Conservation (phyloP, 495 filamentous ascomycete species). For the Hypoxylon perforatum region DNA sequence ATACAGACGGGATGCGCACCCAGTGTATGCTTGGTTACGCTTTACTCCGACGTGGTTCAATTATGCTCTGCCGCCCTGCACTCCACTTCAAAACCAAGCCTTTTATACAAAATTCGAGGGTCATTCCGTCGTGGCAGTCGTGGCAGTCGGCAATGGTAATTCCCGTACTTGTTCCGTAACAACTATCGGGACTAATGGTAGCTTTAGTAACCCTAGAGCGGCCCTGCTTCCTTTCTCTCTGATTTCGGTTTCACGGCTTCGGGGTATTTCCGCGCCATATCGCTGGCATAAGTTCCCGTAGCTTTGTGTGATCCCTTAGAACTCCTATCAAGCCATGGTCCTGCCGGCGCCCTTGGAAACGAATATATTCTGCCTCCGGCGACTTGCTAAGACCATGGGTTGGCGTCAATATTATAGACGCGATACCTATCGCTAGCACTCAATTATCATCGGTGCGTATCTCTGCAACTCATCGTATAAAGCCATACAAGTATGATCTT, state of each 20-base stretch:
- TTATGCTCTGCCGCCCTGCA: not conserved
- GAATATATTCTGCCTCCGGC: not conserved
- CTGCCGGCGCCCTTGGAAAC: too few species aligned
- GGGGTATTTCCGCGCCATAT: not conserved
- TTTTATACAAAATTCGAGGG: slow-evolving; percentile 12
- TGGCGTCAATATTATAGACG: too few species aligned
- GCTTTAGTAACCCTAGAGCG: not conserved
- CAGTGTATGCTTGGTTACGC: slow-evolving; percentile 21
- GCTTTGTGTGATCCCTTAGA: not conserved
- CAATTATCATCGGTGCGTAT: too few species aligned
- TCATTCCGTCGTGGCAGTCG: slow-evolving; percentile 21
- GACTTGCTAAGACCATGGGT: too few species aligned
- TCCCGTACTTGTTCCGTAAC: slow-evolving; percentile 3
- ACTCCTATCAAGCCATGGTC: not conserved
- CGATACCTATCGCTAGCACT: too few species aligned
- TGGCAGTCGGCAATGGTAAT: slow-evolving; percentile 9
- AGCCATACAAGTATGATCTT: not conserved
- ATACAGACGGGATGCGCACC: slow-evolving; percentile 28
- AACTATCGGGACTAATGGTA: slow-evolving; percentile 1
- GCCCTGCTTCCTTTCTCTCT: not conserved
- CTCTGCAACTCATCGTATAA: not conserved
- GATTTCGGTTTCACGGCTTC: not conserved
- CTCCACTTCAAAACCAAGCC: slow-evolving; percentile 1
- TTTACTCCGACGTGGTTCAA: slow-evolving; percentile 1
- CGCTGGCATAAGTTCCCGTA: not conserved